Evolutionary conservation across 2,329 filamentous ascomycete species (phyloP), one percentile per base, ranked within the genome.

Genomic region (Arthrobotrys entomopaga): DNA sequence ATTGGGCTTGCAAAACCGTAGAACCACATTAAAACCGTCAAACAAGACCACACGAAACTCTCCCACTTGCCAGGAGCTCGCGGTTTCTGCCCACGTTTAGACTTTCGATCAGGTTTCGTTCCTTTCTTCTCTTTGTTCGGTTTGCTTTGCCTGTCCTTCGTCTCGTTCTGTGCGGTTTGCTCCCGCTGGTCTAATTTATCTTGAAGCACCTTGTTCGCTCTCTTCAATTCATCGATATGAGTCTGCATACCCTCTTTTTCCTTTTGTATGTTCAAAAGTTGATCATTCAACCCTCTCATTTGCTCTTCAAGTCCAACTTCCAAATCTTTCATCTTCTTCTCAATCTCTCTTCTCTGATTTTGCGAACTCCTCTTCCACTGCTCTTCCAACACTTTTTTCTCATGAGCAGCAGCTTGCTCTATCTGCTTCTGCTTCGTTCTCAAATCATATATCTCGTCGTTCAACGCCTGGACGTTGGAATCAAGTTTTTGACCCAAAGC

Each of bases 401-500:
- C 64, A 3, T 46, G 56, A 5, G 38, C 63, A 8, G 40, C 49
- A 2, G 48, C 56, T 16, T 56, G 16, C 13, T 54, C 48, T 19
- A 65, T 60, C 24, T 59, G 56, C 16, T 58, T 46, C 42, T 58
- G 58, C n/a, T 61, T 38, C 20, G 50, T 29, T 16, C 63, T 74
- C 29, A 74, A 24, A 13, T 52, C 24, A 20, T 49, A 24, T 24
- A 74, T 67, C 16, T 74, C 61, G 13, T 56, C 61, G 16, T 67
- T 74, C 3, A 74, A 56, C 6, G 50, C 50, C 2, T 50, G 61
- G 8, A 74, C 40, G 40, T 66, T 66, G 7, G 22, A 40, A 50
- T 66, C 63, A 24, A 74, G 56, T 40, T 66, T 74, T 7, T 19
- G 48, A 13, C 66, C 61, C 16, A 74, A 38, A 1, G 43, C 49